Evolutionary conservation across 2,329 filamentous ascomycete genomes (phyloP).

Genomic region (Ophiostoma sp.): DNA sequence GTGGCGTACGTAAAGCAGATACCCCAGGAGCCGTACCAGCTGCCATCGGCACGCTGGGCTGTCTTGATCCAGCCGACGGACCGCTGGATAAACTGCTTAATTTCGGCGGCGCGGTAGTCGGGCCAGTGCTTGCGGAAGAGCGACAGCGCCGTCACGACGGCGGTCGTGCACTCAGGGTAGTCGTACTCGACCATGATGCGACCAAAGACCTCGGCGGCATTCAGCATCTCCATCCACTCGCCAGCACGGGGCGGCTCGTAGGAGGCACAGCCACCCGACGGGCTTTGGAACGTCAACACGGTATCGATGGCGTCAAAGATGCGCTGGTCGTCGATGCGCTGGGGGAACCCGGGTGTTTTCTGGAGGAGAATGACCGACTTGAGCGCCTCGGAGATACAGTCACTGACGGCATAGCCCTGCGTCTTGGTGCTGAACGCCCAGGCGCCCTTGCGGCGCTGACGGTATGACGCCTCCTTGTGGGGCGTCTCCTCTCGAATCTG

Average conservation of each 20-base stretch:
- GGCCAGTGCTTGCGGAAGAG: conserved; percentile 82
- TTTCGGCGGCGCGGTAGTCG: conserved; percentile 73
- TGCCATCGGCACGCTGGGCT: conserved; percentile 77
- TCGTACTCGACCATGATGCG: conserved; percentile 99
- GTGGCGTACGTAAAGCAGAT: conserved; percentile 97
- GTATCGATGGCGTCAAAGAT: conserved; percentile 89
- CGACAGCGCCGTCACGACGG: conserved; percentile 82
- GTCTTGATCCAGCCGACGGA: conserved; percentile 82
- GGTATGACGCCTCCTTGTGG: conserved; percentile 78
- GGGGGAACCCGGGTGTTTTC: conserved; percentile 71
- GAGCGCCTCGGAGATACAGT: conserved; percentile 88
- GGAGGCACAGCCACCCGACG: conserved; percentile 80
- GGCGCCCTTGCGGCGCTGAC: conserved; percentile 85
- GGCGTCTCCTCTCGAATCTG: conserved; percentile 83
- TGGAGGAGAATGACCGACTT: conserved; percentile 83
- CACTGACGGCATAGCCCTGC: conserved; percentile 93
- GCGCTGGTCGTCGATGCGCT: conserved; percentile 71
- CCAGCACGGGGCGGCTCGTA: conserved; percentile 85
- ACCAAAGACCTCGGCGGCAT: conserved; percentile 94
- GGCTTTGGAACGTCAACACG: conserved; percentile 86
- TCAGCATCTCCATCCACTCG: conserved; percentile 77
- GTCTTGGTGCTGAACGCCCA: conserved; percentile 94
- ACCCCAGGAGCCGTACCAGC: conserved; percentile 97
- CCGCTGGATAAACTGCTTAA: conserved; percentile 67
- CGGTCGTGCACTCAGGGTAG: conserved; percentile 96